Conservation (phyloP, 495 filamentous ascomycete species). For the Xylaria venustula region DNA sequence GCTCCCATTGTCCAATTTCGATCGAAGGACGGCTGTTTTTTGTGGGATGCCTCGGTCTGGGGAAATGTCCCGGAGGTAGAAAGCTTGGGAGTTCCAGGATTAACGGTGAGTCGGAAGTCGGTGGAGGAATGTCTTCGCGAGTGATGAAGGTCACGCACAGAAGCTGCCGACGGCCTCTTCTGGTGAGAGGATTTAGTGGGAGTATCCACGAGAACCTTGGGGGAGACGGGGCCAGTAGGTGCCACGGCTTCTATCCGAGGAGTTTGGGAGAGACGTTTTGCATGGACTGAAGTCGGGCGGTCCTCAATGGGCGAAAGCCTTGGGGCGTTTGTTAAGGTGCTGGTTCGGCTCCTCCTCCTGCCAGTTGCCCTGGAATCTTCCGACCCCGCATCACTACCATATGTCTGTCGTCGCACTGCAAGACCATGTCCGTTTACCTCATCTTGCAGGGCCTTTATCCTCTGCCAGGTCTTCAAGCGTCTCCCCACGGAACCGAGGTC, state of each 20-base stretch:
- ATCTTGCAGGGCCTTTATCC: slow-evolving; percentile 84
- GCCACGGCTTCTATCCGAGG: slow-evolving; percentile 37
- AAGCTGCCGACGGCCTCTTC: slow-evolving; percentile 72
- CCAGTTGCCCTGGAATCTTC: slow-evolving; percentile 37
- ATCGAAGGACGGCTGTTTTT: slow-evolving; percentile 87
- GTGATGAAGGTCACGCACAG: slow-evolving; percentile 79
- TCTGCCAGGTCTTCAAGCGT: slow-evolving; percentile 92
- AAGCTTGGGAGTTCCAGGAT: slow-evolving; percentile 36
- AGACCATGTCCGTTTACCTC: slow-evolving; percentile 56
- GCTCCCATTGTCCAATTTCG: slow-evolving; percentile 80
- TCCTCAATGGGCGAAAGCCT: slow-evolving; percentile 47
- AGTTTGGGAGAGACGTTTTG: slow-evolving; percentile 45
- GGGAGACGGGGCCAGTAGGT: slow-evolving; percentile 42
- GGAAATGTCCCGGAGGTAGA: slow-evolving; percentile 33
- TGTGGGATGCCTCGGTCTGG: slow-evolving; percentile 49
- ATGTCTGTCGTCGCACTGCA: slow-evolving; percentile 44
- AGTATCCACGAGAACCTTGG: slow-evolving; percentile 52
- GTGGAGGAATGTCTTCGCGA: slow-evolving; percentile 85
- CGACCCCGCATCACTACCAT: slow-evolving; percentile 54
- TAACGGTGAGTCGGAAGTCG: slow-evolving; percentile 56
- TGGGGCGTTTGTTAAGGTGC: slow-evolving; percentile 77
- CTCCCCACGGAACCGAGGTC: slow-evolving; percentile 88
- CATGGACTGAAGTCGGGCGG: slow-evolving; percentile 38
- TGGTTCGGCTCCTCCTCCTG: slow-evolving; percentile 44
- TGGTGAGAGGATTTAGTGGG: slow-evolving; percentile 49